Base-by-base conservation (phyloP, 371 early-diverging fungal species). In the Mortierella sp. region DNA sequence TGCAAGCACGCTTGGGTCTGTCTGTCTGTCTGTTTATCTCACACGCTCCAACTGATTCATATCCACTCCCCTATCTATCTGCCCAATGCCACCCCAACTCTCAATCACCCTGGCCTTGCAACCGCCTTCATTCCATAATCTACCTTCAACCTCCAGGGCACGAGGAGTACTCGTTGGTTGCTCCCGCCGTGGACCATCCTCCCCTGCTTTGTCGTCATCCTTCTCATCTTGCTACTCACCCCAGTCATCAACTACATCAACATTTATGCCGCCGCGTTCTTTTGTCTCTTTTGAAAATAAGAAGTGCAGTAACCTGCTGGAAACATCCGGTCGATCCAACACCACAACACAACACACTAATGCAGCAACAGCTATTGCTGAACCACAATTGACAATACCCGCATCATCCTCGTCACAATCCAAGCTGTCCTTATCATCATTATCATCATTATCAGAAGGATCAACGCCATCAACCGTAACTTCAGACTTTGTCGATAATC, bases 51-150 rank as follows among this genome's bases (percentile, higher is more conserved):
- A 24, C 26, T 52, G 54, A 52, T 61, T 40, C 62, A 30, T 35
- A 43, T 49, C 20, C 30, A 32, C 22, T 9, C 10, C 6, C 14
- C 43, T 35, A 24, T 28, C 16, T 43, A 43, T 43, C 45, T 43
- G 28, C n/a, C 11, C 65, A 18, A 58, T 60, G 68, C 47, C 26
- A 12, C 35, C 68, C 3, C 60, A 49, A 26, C 49, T 60, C 35
- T 54, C 64, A 26, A 58, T 72, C 20, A 65, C 72, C 3, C 30
- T 72, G 40, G 72, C 61, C 14, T 32, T 72, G 60, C 72, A 72
- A 52, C 72, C 72, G 0, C 49, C 66, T 24, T 72, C 72, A 22
- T 16, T 72, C 61, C 72, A 72, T 66, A 60, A 52, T n/a, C 47
- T 71, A 11, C 65, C 71, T 26, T n/a, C 64, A n/a, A 61, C 59